Base-by-base conservation (phyloP, 371 early-diverging fungal genomes). In the Batkoa obscura region DNA sequence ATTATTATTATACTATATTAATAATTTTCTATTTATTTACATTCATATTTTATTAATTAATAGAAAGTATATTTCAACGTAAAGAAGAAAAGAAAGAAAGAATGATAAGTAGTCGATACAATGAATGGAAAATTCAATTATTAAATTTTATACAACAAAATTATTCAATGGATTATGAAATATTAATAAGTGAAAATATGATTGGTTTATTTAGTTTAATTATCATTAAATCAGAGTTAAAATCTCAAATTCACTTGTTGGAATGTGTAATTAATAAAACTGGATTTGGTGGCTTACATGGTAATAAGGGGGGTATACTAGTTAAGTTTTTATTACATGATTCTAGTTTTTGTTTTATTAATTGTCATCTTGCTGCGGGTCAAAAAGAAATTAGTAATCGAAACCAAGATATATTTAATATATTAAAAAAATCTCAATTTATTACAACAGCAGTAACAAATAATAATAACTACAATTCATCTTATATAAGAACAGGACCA, bases 261-360 rank as follows among this genome's bases (percentile, higher is more conserved):
- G 59, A 64, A 60, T 64, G 66, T n/a, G 71, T 69, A 2, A 66
- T 68, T 47, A 79, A 81, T 39, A 87, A 88, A 68, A 91, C 92
- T 0, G 90, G 92, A 1, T 55, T 91, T 56, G 75, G 72, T 23
- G 86, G 88, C n/a, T 76, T 75, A 59, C 86, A 89, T 62, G 91
- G 88, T 3, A 91, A 89, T 69, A 91, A 91, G 77, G 91, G 91
- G n/a, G 86, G 80, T 23, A 78, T 90, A 49, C 80, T 79, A n/a
- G 74, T 79, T 30, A 74, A 88, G 2, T 66, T 90, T 46, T 65
- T 83, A 3, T 64, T 80, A 53, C 80, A 85, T 59, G 81, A 90
- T 58, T 70, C 84, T 0, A 81, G 86, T 6, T 63, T 90, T 12
- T 86, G 86, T 58, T 88, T 90, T 62, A 79, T 88, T 52, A 87